These are phyloP conservation scores for Saraca asoca DNA, from an alignment of 331 rosid genomes.

Conservation along the genomic window DNA sequence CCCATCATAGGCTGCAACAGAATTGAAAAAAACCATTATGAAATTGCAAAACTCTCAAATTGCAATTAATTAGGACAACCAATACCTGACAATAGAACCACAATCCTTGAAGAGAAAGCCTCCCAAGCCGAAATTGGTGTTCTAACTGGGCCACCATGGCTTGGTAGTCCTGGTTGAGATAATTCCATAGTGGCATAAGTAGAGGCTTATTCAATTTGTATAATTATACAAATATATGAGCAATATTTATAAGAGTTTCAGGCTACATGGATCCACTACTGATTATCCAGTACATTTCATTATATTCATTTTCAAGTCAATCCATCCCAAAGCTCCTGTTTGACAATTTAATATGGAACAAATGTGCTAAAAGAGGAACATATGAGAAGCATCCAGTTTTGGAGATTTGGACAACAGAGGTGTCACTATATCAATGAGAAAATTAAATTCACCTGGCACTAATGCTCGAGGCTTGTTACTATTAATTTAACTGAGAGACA, in stretches of 20 bases:
- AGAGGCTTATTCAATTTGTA: slow-evolving; percentile 29
- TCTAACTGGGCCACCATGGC: slow-evolving; percentile 99
- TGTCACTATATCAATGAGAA: not conserved
- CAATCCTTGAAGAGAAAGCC: slow-evolving; percentile 95
- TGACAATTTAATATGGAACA: not conserved
- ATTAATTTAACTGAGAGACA: slow-evolving; percentile 1
- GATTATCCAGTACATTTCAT: slow-evolving; percentile 21
- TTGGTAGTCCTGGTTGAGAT: slow-evolving; percentile 77
- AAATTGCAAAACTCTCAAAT: slow-evolving; percentile 26
- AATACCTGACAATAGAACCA: slow-evolving; percentile 97
- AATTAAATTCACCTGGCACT: not conserved
- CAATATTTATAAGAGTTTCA: not conserved
- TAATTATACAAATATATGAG: slow-evolving; percentile 1
- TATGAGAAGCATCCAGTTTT: not conserved
- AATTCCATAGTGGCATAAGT: slow-evolving; percentile 14
- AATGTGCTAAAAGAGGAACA: not conserved
- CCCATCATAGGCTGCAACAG: slow-evolving; percentile 87
- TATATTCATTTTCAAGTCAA: slow-evolving; percentile 14
- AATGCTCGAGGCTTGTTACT: not conserved
- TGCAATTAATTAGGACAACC: slow-evolving; percentile 33
- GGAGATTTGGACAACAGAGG: not conserved
- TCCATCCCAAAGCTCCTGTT: slow-evolving; percentile 1
- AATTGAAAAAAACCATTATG: slow-evolving; percentile 34
- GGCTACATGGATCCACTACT: slow-evolving; percentile 11
- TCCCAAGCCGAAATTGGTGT: slow-evolving; percentile 92